Percentiles rank a stretch among this genome's conserved stretches.
phyloP scores from a whole-genome alignment of 805 yeast species.

The Hanseniaspora opuntiae region DNA sequence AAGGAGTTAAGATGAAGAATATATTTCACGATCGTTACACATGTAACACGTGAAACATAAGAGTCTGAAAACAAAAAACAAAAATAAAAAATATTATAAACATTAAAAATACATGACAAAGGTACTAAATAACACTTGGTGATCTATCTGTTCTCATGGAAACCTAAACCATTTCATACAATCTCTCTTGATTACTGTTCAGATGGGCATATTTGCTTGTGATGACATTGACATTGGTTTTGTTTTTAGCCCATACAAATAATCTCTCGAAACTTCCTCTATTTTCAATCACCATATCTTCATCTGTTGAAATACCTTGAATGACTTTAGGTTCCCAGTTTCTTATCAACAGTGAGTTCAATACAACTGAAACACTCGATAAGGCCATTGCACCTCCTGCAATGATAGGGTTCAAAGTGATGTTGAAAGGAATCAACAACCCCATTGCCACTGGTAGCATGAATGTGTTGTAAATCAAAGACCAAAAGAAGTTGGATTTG shows the following conservation, averaged over 20 bases:
- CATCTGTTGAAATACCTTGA: background rate
- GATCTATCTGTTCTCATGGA: background rate
- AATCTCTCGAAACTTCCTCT: slow-evolving; percentile 4
- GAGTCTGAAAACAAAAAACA: background rate
- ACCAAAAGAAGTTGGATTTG: slow-evolving; percentile 75
- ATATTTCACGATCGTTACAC: no score
- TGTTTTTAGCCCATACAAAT: background rate
- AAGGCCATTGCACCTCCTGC: slow-evolving; percentile 91
- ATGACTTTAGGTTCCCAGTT: slow-evolving; percentile 37
- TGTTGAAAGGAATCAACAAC: slow-evolving; percentile 61
- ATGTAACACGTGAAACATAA: no score
- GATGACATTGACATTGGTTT: background rate
- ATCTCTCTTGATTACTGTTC: background rate
- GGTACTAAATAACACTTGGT: background rate
- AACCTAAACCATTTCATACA: slow-evolving; percentile 6
- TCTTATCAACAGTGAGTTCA: slow-evolving; percentile 61
- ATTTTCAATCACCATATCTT: background rate
- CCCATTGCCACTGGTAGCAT: slow-evolving; percentile 96
- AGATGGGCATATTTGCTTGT: background rate
- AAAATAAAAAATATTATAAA: background rate
- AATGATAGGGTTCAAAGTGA: slow-evolving; percentile 70
- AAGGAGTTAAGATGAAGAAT: no score
- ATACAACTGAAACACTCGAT: slow-evolving; percentile 78
- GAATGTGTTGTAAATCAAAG: slow-evolving; percentile 63
- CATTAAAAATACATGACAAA: background rate